phyloP scores from a whole-genome alignment of 306 rosid genomes.

The Adenanthera pavonina region DNA sequence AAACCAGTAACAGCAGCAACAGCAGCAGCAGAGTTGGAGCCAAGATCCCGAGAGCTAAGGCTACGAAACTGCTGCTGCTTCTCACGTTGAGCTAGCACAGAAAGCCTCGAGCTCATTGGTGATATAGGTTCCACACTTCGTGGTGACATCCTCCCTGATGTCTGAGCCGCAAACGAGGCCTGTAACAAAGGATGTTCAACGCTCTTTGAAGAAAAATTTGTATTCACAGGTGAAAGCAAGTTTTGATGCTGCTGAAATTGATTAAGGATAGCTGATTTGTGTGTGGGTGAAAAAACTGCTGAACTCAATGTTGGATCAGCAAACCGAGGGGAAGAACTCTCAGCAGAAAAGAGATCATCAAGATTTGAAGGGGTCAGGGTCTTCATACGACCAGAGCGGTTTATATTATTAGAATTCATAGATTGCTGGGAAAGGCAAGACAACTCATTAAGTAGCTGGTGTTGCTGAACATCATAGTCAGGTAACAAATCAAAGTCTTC shows the following conservation, averaged over 20 bases:
- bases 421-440: slow-evolving; percentile 72
- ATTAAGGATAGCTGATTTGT: slow-evolving; percentile 80
- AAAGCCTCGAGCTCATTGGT: slow-evolving; percentile 75
- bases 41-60: slow-evolving; percentile 87
- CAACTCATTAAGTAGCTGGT: slow-evolving; percentile 73
- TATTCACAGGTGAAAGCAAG: slow-evolving; percentile 82
- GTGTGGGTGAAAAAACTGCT: slow-evolving; percentile 83
- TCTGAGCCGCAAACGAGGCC: slow-evolving; percentile 71
- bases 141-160: slow-evolving; percentile 91
- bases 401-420: slow-evolving; percentile 64
- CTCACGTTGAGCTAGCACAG: slow-evolving; percentile 80
- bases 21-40: slow-evolving; percentile 63
- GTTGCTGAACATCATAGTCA: slow-evolving; percentile 84
- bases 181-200: slow-evolving; percentile 74
- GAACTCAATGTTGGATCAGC: slow-evolving; percentile 74
- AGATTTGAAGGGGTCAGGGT: slow-evolving; percentile 81
- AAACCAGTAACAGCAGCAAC: slow-evolving; percentile 46
- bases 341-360: slow-evolving; percentile 89
- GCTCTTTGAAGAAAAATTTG: slow-evolving; percentile 72
- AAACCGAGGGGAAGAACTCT: slow-evolving; percentile 83
- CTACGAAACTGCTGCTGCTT: slow-evolving; percentile 94
- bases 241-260: slow-evolving; percentile 95
- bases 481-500: slow-evolving; percentile 71
- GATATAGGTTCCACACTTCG: slow-evolving; percentile 87
- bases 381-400: slow-evolving; percentile 80